A percentile compares a stretch with the other conserved stretches of the same genome.
Conservation (phyloP, 2,329 filamentous ascomycete genomes). For the Clonostachys sp. region DNA sequence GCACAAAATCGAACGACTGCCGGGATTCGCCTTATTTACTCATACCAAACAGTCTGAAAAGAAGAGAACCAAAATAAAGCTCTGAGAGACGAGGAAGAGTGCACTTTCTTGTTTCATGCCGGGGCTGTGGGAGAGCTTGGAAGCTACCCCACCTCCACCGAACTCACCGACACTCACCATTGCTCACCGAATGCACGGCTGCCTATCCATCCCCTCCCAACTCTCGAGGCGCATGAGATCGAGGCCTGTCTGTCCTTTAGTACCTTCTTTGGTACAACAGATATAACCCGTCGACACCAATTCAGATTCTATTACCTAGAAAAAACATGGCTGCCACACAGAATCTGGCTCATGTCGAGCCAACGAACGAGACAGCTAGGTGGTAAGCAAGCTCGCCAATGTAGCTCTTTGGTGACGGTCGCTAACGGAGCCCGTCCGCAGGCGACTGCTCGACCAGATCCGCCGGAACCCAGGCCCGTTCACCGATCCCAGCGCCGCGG, state of each 20-base stretch:
- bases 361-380: constrained; percentile 20
- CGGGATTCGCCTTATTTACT: background rate
- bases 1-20: background rate
- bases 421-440: constrained; percentile 22
- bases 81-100: too few species aligned
- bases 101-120: too few species aligned
- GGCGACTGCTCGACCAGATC: constrained; percentile 81
- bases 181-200: constrained; percentile 14
- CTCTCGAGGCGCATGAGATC: constrained; percentile 10
- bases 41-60: too few species aligned
- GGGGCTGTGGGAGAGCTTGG: too few species aligned
- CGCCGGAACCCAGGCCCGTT: constrained; percentile 75
- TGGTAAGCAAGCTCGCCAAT: constrained; percentile 17
- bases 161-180: constrained; percentile 25
- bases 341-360: background rate
- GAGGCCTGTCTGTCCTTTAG: constrained; percentile 2
- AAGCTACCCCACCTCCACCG: too few species aligned
- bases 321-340: constrained; percentile 17
- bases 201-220: too few species aligned
- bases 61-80: too few species aligned
- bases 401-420: background rate
- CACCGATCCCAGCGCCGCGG: constrained; percentile 59
- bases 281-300: background rate
- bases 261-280: background rate
- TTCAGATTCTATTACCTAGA: background rate